phyloP scores from a whole-genome alignment of 306 rosid species.

The Ammopiptanthus mongolicus region DNA sequence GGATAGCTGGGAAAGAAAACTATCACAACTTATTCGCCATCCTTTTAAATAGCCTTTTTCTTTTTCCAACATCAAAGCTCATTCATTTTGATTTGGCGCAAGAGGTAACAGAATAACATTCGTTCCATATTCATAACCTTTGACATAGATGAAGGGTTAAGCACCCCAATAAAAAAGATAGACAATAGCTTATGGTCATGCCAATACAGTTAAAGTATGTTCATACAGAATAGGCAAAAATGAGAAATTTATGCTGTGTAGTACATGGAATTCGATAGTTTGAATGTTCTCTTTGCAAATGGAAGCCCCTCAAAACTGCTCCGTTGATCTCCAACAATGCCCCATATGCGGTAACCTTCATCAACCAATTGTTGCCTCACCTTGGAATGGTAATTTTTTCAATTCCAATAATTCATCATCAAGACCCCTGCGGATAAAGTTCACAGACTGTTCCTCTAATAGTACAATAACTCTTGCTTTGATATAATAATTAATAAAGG shows the following conservation, averaged over 20 bases:
- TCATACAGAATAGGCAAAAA: not conserved
- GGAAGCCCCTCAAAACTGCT: conserved; percentile 68
- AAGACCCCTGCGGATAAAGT: conserved; percentile 36
- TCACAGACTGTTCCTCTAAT: not conserved
- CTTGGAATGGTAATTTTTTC: conserved; percentile 34
- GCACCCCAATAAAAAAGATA: not conserved
- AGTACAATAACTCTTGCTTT: not conserved
- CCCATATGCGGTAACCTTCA: conserved; percentile 64
- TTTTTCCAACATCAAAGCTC: not conserved
- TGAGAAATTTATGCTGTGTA: not conserved
- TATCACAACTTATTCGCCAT: not conserved
- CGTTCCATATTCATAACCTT: conserved; percentile 6
- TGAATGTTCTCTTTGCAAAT: conserved; percentile 47
- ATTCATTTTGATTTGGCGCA: not conserved
- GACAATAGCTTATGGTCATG: not conserved
- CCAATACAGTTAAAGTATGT: not conserved
- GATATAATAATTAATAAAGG: not conserved
- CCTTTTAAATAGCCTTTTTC: not conserved
- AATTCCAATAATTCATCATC: conserved; percentile 56
- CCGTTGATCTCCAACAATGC: conserved; percentile 63
- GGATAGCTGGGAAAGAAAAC: not conserved
- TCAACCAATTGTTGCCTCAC: conserved; percentile 39
- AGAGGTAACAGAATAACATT: not conserved
- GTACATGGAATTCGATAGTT: conserved; percentile 62
- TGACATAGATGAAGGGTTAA: conserved; percentile 21